Conservation (phyloP, 352 stramenopile genomes). For the Aphanomyces euteiches region DNA sequence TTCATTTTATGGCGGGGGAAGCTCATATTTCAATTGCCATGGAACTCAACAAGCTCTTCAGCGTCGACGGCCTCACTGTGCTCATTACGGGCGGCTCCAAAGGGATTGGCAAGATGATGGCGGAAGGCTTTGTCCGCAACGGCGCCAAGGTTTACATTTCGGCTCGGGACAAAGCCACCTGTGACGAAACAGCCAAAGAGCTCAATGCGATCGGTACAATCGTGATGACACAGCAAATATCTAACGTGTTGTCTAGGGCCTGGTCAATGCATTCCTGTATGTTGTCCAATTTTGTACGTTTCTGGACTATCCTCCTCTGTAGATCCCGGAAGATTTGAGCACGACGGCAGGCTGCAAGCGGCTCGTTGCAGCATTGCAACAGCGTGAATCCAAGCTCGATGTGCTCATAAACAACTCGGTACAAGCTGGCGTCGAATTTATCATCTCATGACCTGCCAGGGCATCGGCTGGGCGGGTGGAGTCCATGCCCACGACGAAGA, state of each 20-base stretch:
- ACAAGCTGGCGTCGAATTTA: conserved; percentile 37
- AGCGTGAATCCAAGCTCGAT: conserved; percentile 75
- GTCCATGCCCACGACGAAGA: conserved; percentile 42
- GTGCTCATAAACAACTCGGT: conserved; percentile 95
- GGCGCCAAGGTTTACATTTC: conserved; percentile 92
- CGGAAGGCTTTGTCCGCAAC: conserved; percentile 88
- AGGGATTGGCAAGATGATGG: conserved; percentile 96
- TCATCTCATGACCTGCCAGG: conserved; percentile 5
- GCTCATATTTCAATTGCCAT: no score
- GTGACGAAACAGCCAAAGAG: conserved; percentile 58
- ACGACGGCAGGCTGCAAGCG: conserved; percentile 73
- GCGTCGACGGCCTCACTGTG: no score
- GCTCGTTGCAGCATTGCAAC: conserved; percentile 73
- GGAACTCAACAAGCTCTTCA: no score
- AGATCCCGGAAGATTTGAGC: conserved; percentile 74
- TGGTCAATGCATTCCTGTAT: conserved; percentile 59
- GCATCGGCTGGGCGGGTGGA: conserved; percentile 49
- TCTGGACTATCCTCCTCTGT: not conserved
- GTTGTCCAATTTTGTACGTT: not conserved
- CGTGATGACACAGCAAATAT: conserved; percentile 8
- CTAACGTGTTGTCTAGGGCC: conserved; percentile 26
- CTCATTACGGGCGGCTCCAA: conserved; percentile 91
- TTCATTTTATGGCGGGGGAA: no score
- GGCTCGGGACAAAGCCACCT: conserved; percentile 73
- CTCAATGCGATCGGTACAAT: conserved; percentile 45